Base-by-base conservation (phyloP, 1,284 basidiomycete genomes). In the Ceratobasidium sp. region DNA sequence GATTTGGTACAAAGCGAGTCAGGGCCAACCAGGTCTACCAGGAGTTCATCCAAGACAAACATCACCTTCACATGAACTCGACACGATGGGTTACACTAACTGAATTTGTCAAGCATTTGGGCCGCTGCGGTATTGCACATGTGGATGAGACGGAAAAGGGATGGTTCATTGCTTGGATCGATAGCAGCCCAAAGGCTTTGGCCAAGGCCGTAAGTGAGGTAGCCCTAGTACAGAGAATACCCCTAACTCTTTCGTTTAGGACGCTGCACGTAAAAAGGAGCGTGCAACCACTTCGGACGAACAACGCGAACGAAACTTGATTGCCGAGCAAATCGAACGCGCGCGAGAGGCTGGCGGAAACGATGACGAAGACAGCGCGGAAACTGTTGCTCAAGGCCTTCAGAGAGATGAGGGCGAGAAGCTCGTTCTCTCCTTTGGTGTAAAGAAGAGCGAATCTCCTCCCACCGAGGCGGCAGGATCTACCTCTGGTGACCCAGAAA, bases 81-180 rank as follows among this genome's bases (percentile, higher is more conserved):
- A 99, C 97, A 11, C 88, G 94, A 74, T 99, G 97, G 96, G 93
- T 97, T 28, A 97, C 96, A 11, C 85, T 99, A 74, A 92, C 92
- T 12, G 96, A 97, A 78, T 99, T 99, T 77, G 85, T 89, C 77
- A 95, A 96, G 81, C 88, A 96, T 77, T 85, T 99, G 36, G 96
- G 97, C 2, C 86, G 95, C 56, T 85, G 87, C 7, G 96, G 97
- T 44, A 85, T 98, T 60, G 93, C 91, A 3, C 87, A 92, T 75
- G 97, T 98, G 25, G 96, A 99, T 79, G 96, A 99, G 82, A 97
- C 94, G 61, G 96, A 98, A 82, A 95, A 98, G 82, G 96, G 96
- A 2, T 95, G 94, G 89, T 98, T 94, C 81, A 86, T 99, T 76
- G 88, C 90, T 49, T 99, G 97, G 96, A 92, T 99, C 74, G 97